phyloP scores from a whole-genome alignment of 495 filamentous ascomycete genomes.

The Acidiella bohemica region DNA sequence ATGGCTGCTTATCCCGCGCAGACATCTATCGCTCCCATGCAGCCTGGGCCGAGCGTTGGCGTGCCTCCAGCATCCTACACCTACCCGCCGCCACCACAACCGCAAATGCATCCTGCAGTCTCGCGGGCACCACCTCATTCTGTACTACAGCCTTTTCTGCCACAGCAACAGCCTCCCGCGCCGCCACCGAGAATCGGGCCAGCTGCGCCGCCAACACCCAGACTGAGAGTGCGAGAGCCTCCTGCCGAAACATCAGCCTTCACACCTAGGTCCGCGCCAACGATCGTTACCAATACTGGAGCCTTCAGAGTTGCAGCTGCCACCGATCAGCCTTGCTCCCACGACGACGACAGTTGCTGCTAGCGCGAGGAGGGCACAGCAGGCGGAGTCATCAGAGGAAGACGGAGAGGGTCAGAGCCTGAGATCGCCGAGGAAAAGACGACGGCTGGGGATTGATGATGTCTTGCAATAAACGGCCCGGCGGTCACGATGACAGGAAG shows the following conservation, averaged over 20 bases:
- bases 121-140: too few relatives aligned
- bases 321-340: slow-evolving; percentile 3
- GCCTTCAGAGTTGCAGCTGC: slow-evolving; percentile 3
- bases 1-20: not conserved
- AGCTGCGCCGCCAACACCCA: not conserved
- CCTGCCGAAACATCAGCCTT: slow-evolving; percentile 7
- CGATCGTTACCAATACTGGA: not conserved
- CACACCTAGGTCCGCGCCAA: slow-evolving; percentile 2
- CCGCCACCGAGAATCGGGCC: not conserved
- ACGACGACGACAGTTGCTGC: not conserved
- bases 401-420: slow-evolving; percentile 1
- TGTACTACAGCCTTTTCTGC: not conserved
- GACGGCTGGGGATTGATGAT: slow-evolving; percentile 17
- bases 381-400: slow-evolving; percentile 5
- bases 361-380: not conserved
- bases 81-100: not conserved
- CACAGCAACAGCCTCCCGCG: not conserved
- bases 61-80: not conserved
- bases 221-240: slow-evolving; percentile 4
- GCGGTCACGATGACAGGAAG: too few relatives aligned
- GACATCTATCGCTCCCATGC: not conserved
- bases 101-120: too few relatives aligned
- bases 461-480: too few relatives aligned
- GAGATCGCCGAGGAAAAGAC: slow-evolving; percentile 12
- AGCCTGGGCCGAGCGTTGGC: not conserved